Conservation (phyloP, 192 early-diverging fungal species). For the Entophlyctis luteolus region DNA sequence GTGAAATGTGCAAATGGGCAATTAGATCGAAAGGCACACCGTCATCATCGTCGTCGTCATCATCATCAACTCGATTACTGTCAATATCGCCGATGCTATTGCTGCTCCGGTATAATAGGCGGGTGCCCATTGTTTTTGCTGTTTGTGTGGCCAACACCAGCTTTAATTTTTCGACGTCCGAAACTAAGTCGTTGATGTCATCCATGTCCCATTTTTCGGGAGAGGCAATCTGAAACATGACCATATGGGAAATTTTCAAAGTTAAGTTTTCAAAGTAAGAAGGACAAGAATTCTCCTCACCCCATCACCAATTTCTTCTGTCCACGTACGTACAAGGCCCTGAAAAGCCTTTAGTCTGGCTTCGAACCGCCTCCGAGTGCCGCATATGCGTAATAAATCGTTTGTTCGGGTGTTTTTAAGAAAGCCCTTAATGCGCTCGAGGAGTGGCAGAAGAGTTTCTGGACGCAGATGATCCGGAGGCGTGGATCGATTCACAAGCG, state of each 20-base stretch:
- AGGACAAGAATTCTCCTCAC: slow-evolving; percentile 18
- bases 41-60: slow-evolving; percentile 12
- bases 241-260: background rate
- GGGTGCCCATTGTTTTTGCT: background rate
- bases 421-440: slow-evolving; percentile 27
- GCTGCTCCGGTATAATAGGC: background rate
- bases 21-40: background rate
- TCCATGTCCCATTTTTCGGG: slow-evolving; percentile 14
- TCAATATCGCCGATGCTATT: background rate
- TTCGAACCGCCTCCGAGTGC: slow-evolving; percentile 18
- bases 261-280: background rate
- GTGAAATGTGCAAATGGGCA: background rate
- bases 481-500: background rate
- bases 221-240: background rate
- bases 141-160: background rate
- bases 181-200: slow-evolving; percentile 2
- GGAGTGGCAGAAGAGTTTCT: slow-evolving; percentile 7
- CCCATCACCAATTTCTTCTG: slow-evolving; percentile 19
- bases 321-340: slow-evolving; percentile 19
- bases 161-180: slow-evolving; percentile 12
- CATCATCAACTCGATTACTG: background rate
- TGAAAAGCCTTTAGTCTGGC: slow-evolving; percentile 1
- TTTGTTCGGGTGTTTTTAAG: background rate
- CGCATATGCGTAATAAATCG: slow-evolving; percentile 13
- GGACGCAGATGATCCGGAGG: background rate